Conservation (phyloP, 2,329 filamentous ascomycete genomes). For the Colletotrichum melonis region DNA sequence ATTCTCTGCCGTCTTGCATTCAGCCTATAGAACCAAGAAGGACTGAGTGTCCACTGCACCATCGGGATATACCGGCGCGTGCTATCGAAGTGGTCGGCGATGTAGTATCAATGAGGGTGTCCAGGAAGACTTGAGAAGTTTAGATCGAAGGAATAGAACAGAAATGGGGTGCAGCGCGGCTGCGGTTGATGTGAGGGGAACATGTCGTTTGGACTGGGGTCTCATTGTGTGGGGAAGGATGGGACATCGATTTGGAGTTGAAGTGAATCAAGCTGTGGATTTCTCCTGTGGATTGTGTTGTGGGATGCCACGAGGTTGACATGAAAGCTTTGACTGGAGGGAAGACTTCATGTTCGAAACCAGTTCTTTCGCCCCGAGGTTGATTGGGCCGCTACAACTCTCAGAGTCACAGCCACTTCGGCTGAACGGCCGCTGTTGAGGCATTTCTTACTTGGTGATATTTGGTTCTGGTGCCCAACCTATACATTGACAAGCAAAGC, state of each 20-base stretch:
- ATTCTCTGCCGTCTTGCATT: not conserved
- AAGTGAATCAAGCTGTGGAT: conserved; percentile 18
- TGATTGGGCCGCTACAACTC: conserved; percentile 10
- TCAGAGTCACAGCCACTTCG: not conserved
- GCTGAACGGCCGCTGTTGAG: not conserved
- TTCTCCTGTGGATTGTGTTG: not conserved
- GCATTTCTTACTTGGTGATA: conserved; percentile 2
- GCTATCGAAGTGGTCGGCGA: not conserved
- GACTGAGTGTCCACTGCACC: conserved; percentile 13
- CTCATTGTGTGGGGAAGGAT: conserved; percentile 16
- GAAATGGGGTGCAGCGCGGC: conserved; percentile 2
- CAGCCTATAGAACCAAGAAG: conserved; percentile 14
- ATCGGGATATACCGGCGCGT: conserved; percentile 26
- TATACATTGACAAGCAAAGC: not conserved
- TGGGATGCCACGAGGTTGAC: conserved; percentile 24
- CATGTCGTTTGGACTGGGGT: conserved; percentile 15
- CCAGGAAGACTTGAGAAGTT: not conserved
- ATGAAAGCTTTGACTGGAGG: conserved; percentile 27
- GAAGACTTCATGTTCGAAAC: conserved; percentile 6
- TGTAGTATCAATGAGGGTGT: not conserved
- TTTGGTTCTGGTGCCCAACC: not conserved
- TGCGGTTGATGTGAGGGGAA: not conserved
- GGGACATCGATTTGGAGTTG: not conserved
- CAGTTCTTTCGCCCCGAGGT: not conserved
- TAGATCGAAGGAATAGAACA: not conserved